phyloP scores from a whole-genome alignment of 768 basidiomycete genomes.

The Mycena rebaudengoi region DNA sequence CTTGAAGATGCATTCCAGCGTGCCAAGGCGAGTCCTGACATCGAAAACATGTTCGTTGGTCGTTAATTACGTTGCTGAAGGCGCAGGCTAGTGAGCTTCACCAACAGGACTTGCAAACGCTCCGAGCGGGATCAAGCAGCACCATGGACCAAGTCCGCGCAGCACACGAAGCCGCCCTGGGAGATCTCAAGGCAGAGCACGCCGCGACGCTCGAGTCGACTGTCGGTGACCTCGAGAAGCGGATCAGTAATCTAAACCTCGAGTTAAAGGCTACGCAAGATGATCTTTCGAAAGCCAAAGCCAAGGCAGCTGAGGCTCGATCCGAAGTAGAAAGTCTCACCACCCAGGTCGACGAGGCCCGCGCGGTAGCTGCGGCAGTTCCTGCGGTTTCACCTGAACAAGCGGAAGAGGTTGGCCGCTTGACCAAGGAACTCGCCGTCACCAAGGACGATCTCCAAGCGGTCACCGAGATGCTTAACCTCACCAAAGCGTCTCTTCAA shows the following conservation, averaged over 20 bases:
- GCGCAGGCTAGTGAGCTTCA: conserved; percentile 77
- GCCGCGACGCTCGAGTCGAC: conserved; percentile 65
- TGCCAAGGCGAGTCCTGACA: conserved; percentile 66
- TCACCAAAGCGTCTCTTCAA: conserved; percentile 74
- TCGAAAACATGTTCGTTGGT: background rate
- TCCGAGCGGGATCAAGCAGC: conserved; percentile 71
- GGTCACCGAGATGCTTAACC: conserved; percentile 68
- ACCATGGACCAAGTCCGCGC: conserved; percentile 75
- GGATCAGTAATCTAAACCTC: conserved; percentile 64
- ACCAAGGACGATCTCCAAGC: conserved; percentile 76
- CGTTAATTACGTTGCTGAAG: conserved; percentile 45
- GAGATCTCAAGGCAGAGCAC: conserved; percentile 72
- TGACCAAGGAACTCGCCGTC: conserved; percentile 65
- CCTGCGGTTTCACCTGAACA: conserved; percentile 55
- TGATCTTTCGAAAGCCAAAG: conserved; percentile 81
- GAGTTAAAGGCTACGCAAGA: conserved; percentile 89
- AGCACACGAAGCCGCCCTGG: conserved; percentile 67
- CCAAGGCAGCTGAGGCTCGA: conserved; percentile 58
- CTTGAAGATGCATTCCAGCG: conserved; percentile 78
- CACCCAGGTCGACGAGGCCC: conserved; percentile 71
- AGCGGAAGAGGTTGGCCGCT: conserved; percentile 60
- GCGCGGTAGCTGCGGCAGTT: conserved; percentile 50
- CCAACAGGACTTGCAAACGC: conserved; percentile 70
- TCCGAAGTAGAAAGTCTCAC: conserved; percentile 65
- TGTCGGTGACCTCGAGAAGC: conserved; percentile 66